Base-by-base conservation (phyloP, 2,329 filamentous ascomycete species). In the Aureobasidium sp. region DNA sequence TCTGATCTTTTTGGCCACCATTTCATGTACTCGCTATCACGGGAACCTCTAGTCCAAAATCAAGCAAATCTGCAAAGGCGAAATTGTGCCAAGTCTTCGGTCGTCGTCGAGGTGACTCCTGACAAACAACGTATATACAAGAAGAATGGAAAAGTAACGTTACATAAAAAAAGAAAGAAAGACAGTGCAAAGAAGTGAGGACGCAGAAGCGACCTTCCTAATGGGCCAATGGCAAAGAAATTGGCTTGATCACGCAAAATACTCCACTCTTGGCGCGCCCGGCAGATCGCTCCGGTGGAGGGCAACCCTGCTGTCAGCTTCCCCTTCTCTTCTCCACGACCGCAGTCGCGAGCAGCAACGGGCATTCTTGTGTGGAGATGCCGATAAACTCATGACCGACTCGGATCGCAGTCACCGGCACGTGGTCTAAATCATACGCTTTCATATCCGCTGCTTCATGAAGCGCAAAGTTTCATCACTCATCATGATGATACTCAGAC, bases 1-100 rank as follows among this genome's bases (percentile, higher is more conserved):
- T 73, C 37, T 63, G 29, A 63, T 45, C 24, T 50, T 61, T 2
- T 6, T 14, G 19, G 54, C 12, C 27, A 29, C 31, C 42, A 58
- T 58, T 58, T 39, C 7, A 11, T 52, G 12, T 5, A 17, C 19
- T 45, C 19, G 15, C 22, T 33, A 12, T 31, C n/a, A 5, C 31
- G 31, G 42, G 15, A 14, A 19, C 12, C 12, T 17, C 14, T 39
- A 6, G 19, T n/a, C 15, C 35, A n/a, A 27, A 24, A 37, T 39
- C 19, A 19, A 11, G 39, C 15, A 9, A 19, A 7, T 19, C 5
- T 29, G 6, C 24, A 5, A 6, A 29, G 45, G 45, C 45, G 45
- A 29, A 2, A 48, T 2, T 48, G 6, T n/a, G 9, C 15, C 17
- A 44, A 42, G 24, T 1, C 8, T 15, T 54, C 5, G 2, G 9